Base-by-base conservation (phyloP, 257 asterid genomes). In the Rehmannia glutinosa region DNA sequence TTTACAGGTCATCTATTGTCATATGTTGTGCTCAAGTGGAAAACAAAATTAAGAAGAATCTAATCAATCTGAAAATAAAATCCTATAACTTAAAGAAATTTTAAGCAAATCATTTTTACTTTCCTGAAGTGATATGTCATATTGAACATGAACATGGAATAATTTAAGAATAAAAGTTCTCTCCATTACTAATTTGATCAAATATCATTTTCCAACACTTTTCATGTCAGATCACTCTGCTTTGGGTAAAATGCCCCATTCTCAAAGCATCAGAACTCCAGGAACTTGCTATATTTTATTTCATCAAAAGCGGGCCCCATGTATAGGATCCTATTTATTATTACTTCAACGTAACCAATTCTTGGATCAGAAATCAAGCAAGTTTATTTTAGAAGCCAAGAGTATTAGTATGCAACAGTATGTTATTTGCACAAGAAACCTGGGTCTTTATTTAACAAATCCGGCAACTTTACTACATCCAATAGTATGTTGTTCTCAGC, bases 331-430 rank as follows among this genome's bases (percentile, higher is more conserved):
- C 62, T 47, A 5, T 8, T 38, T 24, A 41, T 38, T 24, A 41
- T 71, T 71, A 41, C 69, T 73, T 68, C 43, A 15, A 39, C 7
- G 28, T 36, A 53, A 30, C 45, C 55, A 30, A 59, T 20, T 39
- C 74, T 47, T 62, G 42, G 57, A 17, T 58, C 30, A 71, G 17
- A 57, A 63, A 24, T 23, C 27, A 64, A 79, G 76, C 55, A 62
- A 23, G 36, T 35, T 10, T 39, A 17, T 46, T 43, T 66, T 51
- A 41, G 16, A 71, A 71, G 66, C 23, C 45, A 71, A 35, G 50
- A 54, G 28, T 13, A 50, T 15, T 35, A 39, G 57, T 58, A 35
- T 25, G 30, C 43, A 72, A 21, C 16, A 54, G 24, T 4, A 28
- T 41, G 32, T 45, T 16, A 1, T 21, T 19, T 21, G 13, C 45